Evolutionary conservation across 2,329 filamentous ascomycete species (phyloP), one percentile per base, ranked within the genome.

Genomic region (Aspergillus puulaauensis): DNA sequence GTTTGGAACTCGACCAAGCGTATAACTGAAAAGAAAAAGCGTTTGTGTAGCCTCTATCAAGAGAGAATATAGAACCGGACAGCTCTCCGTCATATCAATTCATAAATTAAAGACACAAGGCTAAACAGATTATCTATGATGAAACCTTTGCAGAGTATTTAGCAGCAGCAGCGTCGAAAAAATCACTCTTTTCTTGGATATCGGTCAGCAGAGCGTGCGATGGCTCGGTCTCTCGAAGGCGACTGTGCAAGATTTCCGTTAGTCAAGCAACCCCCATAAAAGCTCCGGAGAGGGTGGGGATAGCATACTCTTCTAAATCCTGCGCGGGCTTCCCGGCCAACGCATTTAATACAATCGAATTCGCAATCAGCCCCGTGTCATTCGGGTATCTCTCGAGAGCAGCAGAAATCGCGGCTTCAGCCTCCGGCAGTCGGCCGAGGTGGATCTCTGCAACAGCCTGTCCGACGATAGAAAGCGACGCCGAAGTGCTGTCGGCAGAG

Each of bases 381-480:
- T 84, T 80, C 2, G 88, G 84, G 60, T 93, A 87, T 73, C 91
- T 87, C 70, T 87, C 82, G 54, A 95, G 66, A 0, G 92, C 93
- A 75, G 93, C 86, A 64, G 93, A 86, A 62, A 98, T 77, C 3
- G 93, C 93, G 17, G 88, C 85, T 77, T 97, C 90, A 0, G 93
- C 91, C 80, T 98, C 95, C 61, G 95, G 91, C 41, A 90, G 78
- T 49, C 95, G 86, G 51, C 92, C 93, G 27, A 98, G 86, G 71
- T 98, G 95, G 53, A 98, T 79, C 75, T 99, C 93, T 23, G 91
- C 89, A 24, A 98, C 86, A 24, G 93, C 93, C 78, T 98, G 95
- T 19, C 91, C 88, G 60, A 96, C 86, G 55, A 97, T 84, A 17
- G 86, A 89, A 65, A 87, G 82, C 52, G 88, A 82, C 15, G 90